Evolutionary conservation across 1,284 basidiomycete genomes (phyloP).

Genomic region (Trametes hirsuta): DNA sequence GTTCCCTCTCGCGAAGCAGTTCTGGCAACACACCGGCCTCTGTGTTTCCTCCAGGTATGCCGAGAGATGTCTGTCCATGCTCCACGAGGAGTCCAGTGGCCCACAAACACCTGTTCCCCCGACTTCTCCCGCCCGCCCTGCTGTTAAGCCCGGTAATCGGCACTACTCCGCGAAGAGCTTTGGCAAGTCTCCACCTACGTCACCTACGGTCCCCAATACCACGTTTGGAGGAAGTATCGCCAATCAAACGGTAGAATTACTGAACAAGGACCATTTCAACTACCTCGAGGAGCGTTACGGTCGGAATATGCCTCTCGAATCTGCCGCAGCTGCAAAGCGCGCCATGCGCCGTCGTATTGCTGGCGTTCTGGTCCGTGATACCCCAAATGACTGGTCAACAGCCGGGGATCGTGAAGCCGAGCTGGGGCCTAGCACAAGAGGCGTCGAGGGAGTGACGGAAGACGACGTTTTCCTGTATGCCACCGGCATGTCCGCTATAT

Average conservation of each 20-base stretch:
- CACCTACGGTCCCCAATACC: conserved; percentile 17
- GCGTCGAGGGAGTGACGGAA: conserved; percentile 69
- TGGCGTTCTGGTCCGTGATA: conserved; percentile 77
- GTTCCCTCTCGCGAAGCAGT: conserved; percentile 81
- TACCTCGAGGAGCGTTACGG: conserved; percentile 96
- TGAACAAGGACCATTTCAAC: conserved; percentile 53
- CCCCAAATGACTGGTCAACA: conserved; percentile 41
- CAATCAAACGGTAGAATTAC: conserved; percentile 35
- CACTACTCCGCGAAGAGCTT: conserved; percentile 62
- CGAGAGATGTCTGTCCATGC: conserved; percentile 77
- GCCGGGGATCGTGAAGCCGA: conserved; percentile 52
- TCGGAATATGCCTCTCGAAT: conserved; percentile 82
- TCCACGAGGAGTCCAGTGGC: conserved; percentile 45
- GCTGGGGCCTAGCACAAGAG: conserved; percentile 62
- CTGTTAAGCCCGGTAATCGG: conserved; percentile 55
- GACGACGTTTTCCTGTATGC: conserved; percentile 89
- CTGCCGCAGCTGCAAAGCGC: conserved; percentile 80
- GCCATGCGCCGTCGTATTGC: conserved; percentile 90
- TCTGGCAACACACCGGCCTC: conserved; percentile 95
- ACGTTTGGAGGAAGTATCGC: conserved; percentile 5
- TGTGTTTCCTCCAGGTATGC: conserved; percentile 91
- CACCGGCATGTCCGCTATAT: conserved; percentile 93
- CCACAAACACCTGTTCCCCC: conserved; percentile 33
- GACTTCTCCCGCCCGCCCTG: conserved; percentile 31
- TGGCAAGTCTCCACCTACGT: conserved; percentile 24